A percentile compares a stretch with the other conserved stretches of the same genome.
Evolutionary conservation across 345 rosid species (phyloP).

Genomic region (Populus davidiana): DNA sequence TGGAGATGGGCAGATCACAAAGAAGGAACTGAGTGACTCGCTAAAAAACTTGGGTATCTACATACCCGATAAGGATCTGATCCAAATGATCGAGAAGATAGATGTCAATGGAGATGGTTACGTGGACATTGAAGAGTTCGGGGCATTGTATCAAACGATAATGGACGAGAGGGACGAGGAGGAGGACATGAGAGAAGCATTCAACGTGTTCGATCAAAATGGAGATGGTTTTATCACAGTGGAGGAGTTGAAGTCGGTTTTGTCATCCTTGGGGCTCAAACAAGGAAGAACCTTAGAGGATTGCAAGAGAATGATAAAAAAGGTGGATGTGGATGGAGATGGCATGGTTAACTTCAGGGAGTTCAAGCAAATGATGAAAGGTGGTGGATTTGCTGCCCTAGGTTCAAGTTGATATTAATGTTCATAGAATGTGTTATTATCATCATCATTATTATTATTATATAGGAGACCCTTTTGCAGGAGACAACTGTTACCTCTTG

Average conservation of each 20-base stretch:
- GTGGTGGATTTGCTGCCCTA: constrained; percentile 82
- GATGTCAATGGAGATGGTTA: constrained; percentile 79
- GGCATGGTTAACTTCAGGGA: constrained; percentile 82
- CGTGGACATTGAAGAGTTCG: constrained; percentile 87
- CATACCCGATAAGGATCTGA: constrained; percentile 59
- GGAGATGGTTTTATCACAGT: constrained; percentile 89
- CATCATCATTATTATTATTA: no score
- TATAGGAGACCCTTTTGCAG: background rate
- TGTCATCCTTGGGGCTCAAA: constrained; percentile 74
- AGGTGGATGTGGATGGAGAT: constrained; percentile 92
- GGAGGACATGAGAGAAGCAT: constrained; percentile 84
- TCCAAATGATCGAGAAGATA: constrained; percentile 78
- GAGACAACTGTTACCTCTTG: background rate
- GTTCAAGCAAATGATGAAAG: constrained; percentile 94
- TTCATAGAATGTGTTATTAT: no score
- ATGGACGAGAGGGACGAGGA: constrained; percentile 81
- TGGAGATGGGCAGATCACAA: constrained; percentile 80
- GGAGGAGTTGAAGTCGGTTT: constrained; percentile 79
- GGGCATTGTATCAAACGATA: constrained; percentile 65
- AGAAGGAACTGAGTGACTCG: constrained; percentile 65
- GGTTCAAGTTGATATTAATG: constrained; percentile 32
- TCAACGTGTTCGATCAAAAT: constrained; percentile 86
- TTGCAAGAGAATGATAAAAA: constrained; percentile 77
- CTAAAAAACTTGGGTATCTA: constrained; percentile 66
- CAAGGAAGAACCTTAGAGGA: constrained; percentile 83